Conservation (phyloP, 805 yeast species). For the Saccharomycodes ludwigii region DNA sequence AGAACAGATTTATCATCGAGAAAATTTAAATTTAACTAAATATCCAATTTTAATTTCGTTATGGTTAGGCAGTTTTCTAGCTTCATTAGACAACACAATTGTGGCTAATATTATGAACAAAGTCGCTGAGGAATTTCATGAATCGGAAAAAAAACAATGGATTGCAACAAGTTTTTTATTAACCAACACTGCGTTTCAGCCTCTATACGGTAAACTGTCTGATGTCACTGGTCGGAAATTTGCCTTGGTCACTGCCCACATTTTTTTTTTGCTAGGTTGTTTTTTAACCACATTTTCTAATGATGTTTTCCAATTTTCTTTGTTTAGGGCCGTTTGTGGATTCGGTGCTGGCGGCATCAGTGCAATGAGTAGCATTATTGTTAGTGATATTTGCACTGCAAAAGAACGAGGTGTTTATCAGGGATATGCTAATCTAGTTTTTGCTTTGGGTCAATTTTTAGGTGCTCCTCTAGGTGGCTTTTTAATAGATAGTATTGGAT, state of each 20-base stretch:
- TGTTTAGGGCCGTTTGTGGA: conserved; percentile 66
- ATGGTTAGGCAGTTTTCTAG: conserved; percentile 35
- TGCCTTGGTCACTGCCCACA: conserved; percentile 29
- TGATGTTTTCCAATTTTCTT: conserved; percentile 26
- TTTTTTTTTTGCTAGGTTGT: conserved; percentile 35
- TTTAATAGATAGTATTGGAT: conserved; percentile 45
- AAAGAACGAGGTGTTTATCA: conserved; percentile 72
- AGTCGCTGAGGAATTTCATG: conserved; percentile 36
- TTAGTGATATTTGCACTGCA: conserved; percentile 65
- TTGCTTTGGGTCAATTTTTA: conserved; percentile 58
- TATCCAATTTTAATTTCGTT: conserved; percentile 25
- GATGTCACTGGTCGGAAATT: conserved; percentile 42
- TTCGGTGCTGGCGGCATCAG: conserved; percentile 88
- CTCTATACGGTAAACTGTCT: conserved; percentile 47
- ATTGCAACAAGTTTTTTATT: conserved; percentile 52
- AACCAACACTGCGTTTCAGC: conserved; percentile 58
- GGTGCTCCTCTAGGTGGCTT: conserved; percentile 61
- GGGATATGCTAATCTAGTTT: conserved; percentile 69
- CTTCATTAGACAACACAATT: conserved; percentile 35
- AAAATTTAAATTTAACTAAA: conserved; percentile 19
- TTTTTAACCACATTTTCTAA: conserved; percentile 27
- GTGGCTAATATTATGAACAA: conserved; percentile 37
- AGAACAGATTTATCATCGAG: conserved; percentile 16
- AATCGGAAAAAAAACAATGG: conserved; percentile 42
- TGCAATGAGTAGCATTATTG: conserved; percentile 60